Base-by-base conservation (phyloP, 257 asterid species). In the Verbena officinalis region DNA sequence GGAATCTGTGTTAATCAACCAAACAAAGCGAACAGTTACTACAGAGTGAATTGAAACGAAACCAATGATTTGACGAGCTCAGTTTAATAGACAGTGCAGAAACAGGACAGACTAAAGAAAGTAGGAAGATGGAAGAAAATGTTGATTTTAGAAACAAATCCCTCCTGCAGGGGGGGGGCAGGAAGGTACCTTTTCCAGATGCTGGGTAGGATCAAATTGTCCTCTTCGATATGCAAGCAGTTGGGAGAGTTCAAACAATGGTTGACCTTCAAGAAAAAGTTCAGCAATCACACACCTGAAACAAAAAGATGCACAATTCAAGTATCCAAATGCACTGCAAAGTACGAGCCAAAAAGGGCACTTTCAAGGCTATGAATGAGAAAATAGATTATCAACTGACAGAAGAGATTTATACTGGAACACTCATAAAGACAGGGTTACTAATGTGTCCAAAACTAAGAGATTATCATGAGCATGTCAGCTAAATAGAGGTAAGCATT, bases 181-280 rank as follows among this genome's bases (percentile, higher is more conserved):
- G n/a, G 69, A 75, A 62, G 52, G 55, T 63, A 90, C 99, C 93
- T 94, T 94, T 70, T 94, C 99, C 51, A 94, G 88, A 86, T 80
- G 91, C 73, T 88, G 96, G 81, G 92, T 86, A 64, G 99, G 99
- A 86, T 94, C 99, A 68, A 81, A 87, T 78, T 94, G 96, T 60
- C 99, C 99, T 86, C 99, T 86, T 62, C 99, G 92, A 78, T 94
- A 94, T 22, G 99, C 88, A 77, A 90, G 99, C 70, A 94, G 80
- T 69, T 94, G 99, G 70, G 99, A 88, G 78, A 90, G 83, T 76
- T 94, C 99, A 73, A 94, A 94, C 74, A 94, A 74, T 22, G 97
- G 96, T 71, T 90, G 99, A 66, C 99, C 97, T 82, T 94, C 99
- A 60, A 90, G 95, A 77, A 94, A 94, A 76, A 94, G 97, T 89